These are phyloP conservation scores for Diplodia seriata DNA, from an alignment of 2,329 filamentous ascomycete genomes.

Conservation along the genomic window DNA sequence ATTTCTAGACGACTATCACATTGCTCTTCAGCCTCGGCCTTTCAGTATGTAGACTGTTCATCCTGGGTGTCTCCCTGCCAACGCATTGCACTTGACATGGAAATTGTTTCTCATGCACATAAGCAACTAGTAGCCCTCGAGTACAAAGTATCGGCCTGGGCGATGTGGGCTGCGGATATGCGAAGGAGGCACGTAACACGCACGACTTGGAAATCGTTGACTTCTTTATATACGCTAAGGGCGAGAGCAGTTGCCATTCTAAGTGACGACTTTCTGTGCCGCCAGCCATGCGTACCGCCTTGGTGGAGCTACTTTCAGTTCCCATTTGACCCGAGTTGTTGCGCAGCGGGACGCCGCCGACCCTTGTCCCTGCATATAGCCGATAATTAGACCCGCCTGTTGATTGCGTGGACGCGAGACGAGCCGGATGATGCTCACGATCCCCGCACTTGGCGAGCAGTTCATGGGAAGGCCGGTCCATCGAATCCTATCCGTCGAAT, in stretches of 20 bases:
- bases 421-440: background rate
- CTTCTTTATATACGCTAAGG: background rate
- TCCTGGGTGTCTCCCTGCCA: background rate
- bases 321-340: background rate
- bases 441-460: background rate
- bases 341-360: background rate
- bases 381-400: too few relatives aligned
- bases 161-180: background rate
- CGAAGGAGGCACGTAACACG: background rate
- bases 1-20: background rate
- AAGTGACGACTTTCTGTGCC: background rate
- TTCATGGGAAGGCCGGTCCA: background rate
- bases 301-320: background rate
- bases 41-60: background rate
- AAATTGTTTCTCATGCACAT: background rate
- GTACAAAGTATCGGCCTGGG: background rate
- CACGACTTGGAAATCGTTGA: background rate
- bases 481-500: background rate
- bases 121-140: background rate
- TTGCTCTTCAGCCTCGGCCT: background rate
- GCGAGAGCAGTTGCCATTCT: background rate
- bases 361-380: conserved; percentile 11
- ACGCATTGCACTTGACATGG: background rate
- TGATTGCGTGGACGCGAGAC: background rate
- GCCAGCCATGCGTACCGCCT: background rate